Percentiles rank a stretch among this genome's conserved stretches.
phyloP scores from a whole-genome alignment of 169 alveolate species.

The Cardiosporidium cionae region DNA sequence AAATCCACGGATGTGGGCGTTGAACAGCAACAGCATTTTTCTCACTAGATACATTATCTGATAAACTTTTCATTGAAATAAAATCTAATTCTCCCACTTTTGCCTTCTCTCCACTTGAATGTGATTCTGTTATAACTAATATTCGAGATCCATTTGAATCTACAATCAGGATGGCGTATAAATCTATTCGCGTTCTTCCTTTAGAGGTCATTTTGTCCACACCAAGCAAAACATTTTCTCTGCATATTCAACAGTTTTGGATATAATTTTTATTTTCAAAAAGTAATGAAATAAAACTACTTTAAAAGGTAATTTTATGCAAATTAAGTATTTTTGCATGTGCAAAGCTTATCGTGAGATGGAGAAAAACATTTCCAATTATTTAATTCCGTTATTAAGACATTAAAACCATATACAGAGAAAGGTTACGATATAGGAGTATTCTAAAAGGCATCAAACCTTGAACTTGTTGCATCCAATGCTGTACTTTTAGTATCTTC shows the following conservation, averaged over 20 bases:
- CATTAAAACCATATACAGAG: not conserved
- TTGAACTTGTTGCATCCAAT: not conserved
- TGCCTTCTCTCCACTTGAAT: not conserved
- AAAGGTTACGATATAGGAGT: not conserved
- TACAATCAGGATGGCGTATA: slow-evolving; percentile 30
- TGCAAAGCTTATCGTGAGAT: not conserved
- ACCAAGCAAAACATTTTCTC: not conserved
- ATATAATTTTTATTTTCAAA: no score
- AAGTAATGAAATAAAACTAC: no score
- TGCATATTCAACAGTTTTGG: not conserved
- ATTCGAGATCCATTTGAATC: slow-evolving; percentile 34
- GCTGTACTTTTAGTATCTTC: not conserved
- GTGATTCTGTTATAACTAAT: slow-evolving; percentile 7
- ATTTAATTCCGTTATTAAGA: not conserved
- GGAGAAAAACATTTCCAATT: no score
- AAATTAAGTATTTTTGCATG: no score
- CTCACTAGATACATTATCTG: not conserved
- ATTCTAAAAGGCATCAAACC: not conserved
- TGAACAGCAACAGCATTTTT: not conserved
- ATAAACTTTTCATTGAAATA: not conserved
- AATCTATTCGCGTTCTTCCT: slow-evolving; percentile 4
- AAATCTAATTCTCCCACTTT: not conserved
- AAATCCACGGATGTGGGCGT: slow-evolving; percentile 36
- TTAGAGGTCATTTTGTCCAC: not conserved
- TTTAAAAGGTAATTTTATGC: no score